phyloP scores from a whole-genome alignment of 495 filamentous ascomycete genomes.

The Chaetomium tenue region DNA sequence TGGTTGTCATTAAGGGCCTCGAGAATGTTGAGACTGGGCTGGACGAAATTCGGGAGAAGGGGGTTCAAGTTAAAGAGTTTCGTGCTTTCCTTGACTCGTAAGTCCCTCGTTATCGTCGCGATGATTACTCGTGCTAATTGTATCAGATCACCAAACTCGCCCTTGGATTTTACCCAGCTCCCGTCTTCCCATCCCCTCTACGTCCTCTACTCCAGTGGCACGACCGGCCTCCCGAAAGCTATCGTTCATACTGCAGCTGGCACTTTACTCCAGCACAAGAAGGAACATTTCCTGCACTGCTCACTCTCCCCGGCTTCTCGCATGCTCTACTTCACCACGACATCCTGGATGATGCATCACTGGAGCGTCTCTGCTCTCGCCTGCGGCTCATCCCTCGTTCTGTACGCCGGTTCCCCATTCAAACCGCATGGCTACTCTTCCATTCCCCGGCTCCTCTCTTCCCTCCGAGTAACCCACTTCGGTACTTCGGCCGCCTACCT shows the following conservation, averaged over 20 bases:
- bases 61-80: slow-evolving; percentile 51
- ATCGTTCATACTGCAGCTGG: slow-evolving; percentile 88
- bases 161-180: slow-evolving; percentile 68
- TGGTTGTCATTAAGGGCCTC: slow-evolving; percentile 70
- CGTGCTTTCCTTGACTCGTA: slow-evolving; percentile 40
- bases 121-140: not conserved
- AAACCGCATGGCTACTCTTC: slow-evolving; percentile 49
- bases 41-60: slow-evolving; percentile 45
- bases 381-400: slow-evolving; percentile 72
- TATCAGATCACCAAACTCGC: slow-evolving; percentile 40
- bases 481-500: slow-evolving; percentile 93
- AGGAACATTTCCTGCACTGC: slow-evolving; percentile 83
- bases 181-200: slow-evolving; percentile 82
- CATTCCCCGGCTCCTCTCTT: slow-evolving; percentile 43
- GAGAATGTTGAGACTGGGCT: slow-evolving; percentile 49
- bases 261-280: slow-evolving; percentile 90
- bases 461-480: slow-evolving; percentile 73
- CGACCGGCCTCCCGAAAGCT: slow-evolving; percentile 86
- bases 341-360: slow-evolving; percentile 98
- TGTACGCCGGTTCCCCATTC: slow-evolving; percentile 91
- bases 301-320: slow-evolving; percentile 55
- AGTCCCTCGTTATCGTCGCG: not conserved
- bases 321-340: slow-evolving; percentile 81
- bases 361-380: slow-evolving; percentile 85
- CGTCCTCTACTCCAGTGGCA: slow-evolving; percentile 83